Evolutionary conservation across 805 yeast genomes (phyloP), one percentile per base, ranked within the genome.

Genomic region (Candida sithepensis): DNA sequence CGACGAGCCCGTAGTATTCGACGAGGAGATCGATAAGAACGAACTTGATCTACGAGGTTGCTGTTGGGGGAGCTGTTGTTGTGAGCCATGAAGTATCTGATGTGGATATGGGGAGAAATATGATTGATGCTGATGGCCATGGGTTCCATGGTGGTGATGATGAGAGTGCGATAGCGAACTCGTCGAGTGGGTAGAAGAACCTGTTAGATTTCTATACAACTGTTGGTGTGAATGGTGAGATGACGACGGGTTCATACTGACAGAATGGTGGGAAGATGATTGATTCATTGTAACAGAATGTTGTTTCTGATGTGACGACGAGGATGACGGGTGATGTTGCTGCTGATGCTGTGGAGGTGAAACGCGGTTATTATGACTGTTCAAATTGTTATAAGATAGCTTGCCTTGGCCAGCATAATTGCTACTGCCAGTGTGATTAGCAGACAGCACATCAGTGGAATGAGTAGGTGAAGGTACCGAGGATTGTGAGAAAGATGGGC

Each of bases 71-170:
- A 43, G 23, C 26, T 22, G 32, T 32, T 20, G 20, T 22, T 12
- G 63, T 34, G 38, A 34, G 49, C 13, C 44, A 41, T 20, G 58
- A 44, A 30, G 52, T 43, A 36, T 51, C 33, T 58, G 59, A n/a
- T 59, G 57, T 2, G 55, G 54, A 22, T 58, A 63, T 6, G 66
- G 66, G 12, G 59, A 53, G 33, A 42, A 63, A 46, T 61, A 64
- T 3, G 59, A 48, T 18, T 48, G 57, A 41, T 59, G 62, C 19
- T 46, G 33, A 41, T 60, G 60, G 21, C 53, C 54, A 41, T 59
- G 64, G 7, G 56, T 39, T 4, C 60, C 60, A 32, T 49, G 53
- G 43, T 44, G n/a, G n/a, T n/a, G 57, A 23, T 51, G 55, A 24
- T 53, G 59, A 13, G 52, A 34, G 33, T 56, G 52, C 7, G 57